Percentiles rank a stretch among this genome's conserved stretches.
Evolutionary conservation across 257 asterid genomes (phyloP).

Genomic region (Jacaranda copaia): DNA sequence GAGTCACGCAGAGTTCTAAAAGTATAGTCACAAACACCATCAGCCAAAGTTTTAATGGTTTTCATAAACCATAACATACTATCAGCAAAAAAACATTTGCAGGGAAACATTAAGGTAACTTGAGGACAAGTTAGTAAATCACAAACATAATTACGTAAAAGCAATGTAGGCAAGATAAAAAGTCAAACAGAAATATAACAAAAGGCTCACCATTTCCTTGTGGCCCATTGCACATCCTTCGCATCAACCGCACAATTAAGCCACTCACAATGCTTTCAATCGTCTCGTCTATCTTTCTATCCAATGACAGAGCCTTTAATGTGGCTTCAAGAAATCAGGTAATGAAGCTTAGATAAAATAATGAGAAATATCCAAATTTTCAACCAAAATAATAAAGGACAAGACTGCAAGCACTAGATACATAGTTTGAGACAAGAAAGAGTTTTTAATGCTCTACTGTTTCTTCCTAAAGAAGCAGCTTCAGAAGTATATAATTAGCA

Average conservation of each 20-base stretch:
- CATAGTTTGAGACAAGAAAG: slow-evolving; percentile 17
- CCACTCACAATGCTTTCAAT: slow-evolving; percentile 74
- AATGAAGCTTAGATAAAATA: slow-evolving; percentile 17
- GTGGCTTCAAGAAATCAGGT: slow-evolving; percentile 61
- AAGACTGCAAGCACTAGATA: not conserved
- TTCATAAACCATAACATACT: slow-evolving; percentile 19
- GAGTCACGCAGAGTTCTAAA: not conserved
- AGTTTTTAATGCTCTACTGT: slow-evolving; percentile 16
- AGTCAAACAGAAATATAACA: slow-evolving; percentile 18
- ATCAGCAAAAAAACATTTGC: not conserved
- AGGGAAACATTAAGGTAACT: slow-evolving; percentile 19
- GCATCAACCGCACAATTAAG: slow-evolving; percentile 71
- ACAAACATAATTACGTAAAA: not conserved
- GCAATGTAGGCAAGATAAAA: slow-evolving; percentile 23
- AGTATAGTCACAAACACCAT: slow-evolving; percentile 5
- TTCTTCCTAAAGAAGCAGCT: slow-evolving; percentile 21
- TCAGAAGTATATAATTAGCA: slow-evolving; percentile 4
- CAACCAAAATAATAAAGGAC: slow-evolving; percentile 22
- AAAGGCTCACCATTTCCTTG: slow-evolving; percentile 66
- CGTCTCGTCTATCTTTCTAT: slow-evolving; percentile 50
- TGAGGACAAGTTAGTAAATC: not conserved
- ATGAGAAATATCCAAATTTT: slow-evolving; percentile 9
- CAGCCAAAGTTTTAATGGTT: slow-evolving; percentile 3
- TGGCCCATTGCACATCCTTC: slow-evolving; percentile 68
- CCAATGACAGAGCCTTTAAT: slow-evolving; percentile 51